Evolutionary conservation across 2,329 filamentous ascomycete species (phyloP), one percentile per base, ranked within the genome.

Genomic region (Triangularia verruculosa): DNA sequence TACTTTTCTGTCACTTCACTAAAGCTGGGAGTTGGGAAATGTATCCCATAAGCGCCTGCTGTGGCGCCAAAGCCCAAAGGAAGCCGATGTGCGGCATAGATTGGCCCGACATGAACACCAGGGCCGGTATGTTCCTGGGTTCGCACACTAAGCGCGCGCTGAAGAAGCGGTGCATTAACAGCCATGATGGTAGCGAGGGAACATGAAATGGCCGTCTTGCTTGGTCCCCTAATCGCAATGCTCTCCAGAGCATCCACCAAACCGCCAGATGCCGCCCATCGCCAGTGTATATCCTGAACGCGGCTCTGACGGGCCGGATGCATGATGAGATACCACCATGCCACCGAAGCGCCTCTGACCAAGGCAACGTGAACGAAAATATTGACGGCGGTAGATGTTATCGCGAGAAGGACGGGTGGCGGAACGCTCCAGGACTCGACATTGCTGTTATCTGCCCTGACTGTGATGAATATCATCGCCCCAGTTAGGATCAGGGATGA

Each of bases 151-250:
- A 60, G 25, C 1, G 58, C 27, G 12, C 58, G 58, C 13, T 60
- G 58, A 7, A 60, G 27, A 9, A 60, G n/a, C 7, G 43, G 58
- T 7, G 58, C 27, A n/a, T 60, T 60, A 7, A 60, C 22, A 11
- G 58, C 58, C 24, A 32, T 20, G 15, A 60, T 51, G 1, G 58
- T 60, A 1, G 17, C 43, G 9, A 60, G 24, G 1, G 39, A 51
- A 8, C 54, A 57, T 4, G 54, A 28, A 32, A 57, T 15, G 28
- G 54, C 54, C 2, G 54, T 57, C 54, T 32, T 57, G 28, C 54
- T 57, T 6, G 39, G 13, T 4, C 54, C 54, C 17, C 27, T 20
- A 9, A 20, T 15, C 28, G 39, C 22, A 8, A 57, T 34, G 8
- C 27, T 32, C 24, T 34, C n/a, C 4, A 57, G 17, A 22, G 54